phyloP scores from a whole-genome alignment of 371 early-diverging fungal genomes.

The Mucor sp. region DNA sequence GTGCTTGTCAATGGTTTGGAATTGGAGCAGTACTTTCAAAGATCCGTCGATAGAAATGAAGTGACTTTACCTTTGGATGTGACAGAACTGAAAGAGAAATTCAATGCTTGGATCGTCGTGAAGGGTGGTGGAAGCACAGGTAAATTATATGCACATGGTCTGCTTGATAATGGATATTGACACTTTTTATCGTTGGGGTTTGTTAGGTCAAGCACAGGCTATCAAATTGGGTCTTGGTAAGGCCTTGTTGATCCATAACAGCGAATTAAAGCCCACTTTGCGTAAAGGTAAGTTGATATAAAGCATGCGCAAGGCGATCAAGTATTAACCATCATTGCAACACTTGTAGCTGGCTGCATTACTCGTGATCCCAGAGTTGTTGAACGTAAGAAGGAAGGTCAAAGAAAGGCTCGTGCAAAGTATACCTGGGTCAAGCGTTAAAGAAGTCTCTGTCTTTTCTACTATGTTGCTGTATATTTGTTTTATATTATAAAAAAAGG shows the following conservation, averaged over 20 bases:
- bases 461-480: constrained; percentile 7
- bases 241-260: constrained; percentile 75
- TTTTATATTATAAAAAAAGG: not conserved
- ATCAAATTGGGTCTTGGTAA: constrained; percentile 84
- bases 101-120: constrained; percentile 89
- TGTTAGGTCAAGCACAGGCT: constrained; percentile 80
- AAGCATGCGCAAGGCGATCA: not conserved
- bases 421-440: constrained; percentile 79
- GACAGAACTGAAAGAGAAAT: constrained; percentile 67
- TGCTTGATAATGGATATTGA: no score
- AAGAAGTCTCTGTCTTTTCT: constrained; percentile 3
- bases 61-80: constrained; percentile 78
- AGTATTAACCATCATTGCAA: not conserved
- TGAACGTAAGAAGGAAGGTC: constrained; percentile 98
- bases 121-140: constrained; percentile 87
- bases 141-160: constrained; percentile 17
- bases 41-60: constrained; percentile 66
- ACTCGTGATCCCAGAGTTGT: constrained; percentile 86
- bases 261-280: constrained; percentile 59
- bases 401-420: constrained; percentile 92
- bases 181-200: no score
- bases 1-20: constrained; percentile 85
- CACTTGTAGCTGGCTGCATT: constrained; percentile 70
- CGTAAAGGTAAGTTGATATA: constrained; percentile 56
- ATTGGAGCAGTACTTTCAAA: constrained; percentile 75